Evolutionary conservation across 192 early-diverging fungal species (phyloP).

Genomic region (Podila clonocystis): DNA sequence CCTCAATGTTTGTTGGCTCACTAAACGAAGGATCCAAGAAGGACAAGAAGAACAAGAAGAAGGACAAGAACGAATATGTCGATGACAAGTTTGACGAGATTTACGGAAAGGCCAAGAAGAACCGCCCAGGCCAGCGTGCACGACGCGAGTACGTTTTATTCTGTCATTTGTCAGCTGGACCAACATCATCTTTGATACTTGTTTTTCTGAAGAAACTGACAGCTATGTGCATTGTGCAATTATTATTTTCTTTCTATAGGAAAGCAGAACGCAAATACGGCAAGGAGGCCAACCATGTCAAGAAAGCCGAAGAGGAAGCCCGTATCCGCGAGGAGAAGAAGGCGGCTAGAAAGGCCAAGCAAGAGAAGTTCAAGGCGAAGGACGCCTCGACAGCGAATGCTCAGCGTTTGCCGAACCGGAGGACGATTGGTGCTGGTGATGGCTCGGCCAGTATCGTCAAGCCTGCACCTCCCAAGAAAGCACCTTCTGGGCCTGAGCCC

Average conservation of each 20-base stretch:
- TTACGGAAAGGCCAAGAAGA: conserved; percentile 60
- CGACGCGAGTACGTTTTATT: conserved; percentile 48
- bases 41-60: conserved; percentile 47
- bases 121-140: conserved; percentile 66
- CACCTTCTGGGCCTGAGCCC: conserved; percentile 27
- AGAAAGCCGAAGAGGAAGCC: conserved; percentile 56
- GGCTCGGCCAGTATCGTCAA: conserved; percentile 25
- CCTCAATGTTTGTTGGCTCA: conserved; percentile 49
- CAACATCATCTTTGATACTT: not conserved
- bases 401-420: conserved; percentile 22
- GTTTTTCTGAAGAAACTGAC: conserved; percentile 3
- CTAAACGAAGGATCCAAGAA: conserved; percentile 32
- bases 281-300: conserved; percentile 67
- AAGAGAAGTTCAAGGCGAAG: conserved; percentile 31
- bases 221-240: not conserved
- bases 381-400: conserved; percentile 42
- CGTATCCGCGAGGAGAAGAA: conserved; percentile 36
- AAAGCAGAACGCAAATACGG: conserved; percentile 60
- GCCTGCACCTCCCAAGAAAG: conserved; percentile 2
- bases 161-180: not conserved
- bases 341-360: conserved; percentile 29
- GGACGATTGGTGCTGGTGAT: conserved; percentile 37
- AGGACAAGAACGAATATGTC: conserved; percentile 45
- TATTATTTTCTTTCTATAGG: conserved; percentile 13
- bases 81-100: conserved; percentile 61